phyloP scores from a whole-genome alignment of 2,329 filamentous ascomycete species.

The Neurospora sp. region DNA sequence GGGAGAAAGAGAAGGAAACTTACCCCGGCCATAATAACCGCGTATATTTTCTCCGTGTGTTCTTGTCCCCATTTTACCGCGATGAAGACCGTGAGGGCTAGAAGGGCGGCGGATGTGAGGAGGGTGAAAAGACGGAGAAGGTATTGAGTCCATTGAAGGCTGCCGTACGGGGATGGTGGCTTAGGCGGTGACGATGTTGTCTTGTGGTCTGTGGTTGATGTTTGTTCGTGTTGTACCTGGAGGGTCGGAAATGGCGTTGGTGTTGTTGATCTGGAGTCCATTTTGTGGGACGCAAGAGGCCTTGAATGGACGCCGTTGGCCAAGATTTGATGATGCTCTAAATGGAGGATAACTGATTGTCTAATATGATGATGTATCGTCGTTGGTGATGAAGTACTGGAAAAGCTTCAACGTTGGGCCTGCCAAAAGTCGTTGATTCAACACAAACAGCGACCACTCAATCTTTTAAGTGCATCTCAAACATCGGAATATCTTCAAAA shows the following conservation, averaged over 20 bases:
- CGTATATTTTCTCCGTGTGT: constrained; percentile 1
- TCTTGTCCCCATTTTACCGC: neutral
- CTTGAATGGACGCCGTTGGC: neutral
- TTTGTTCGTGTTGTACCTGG: neutral
- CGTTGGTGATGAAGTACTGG: neutral
- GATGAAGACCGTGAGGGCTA: neutral
- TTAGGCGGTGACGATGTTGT: neutral
- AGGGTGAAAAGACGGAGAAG: neutral
- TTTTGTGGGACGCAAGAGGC: neutral
- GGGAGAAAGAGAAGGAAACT: neutral
- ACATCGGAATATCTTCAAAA: neutral
- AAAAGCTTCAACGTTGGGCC: neutral
- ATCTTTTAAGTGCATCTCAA: neutral
- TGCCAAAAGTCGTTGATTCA: neutral
- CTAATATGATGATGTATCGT: neutral
- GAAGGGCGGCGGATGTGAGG: neutral
- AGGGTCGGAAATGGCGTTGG: neutral
- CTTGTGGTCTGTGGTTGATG: neutral
- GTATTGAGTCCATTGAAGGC: neutral
- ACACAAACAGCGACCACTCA: neutral
- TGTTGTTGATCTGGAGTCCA: neutral
- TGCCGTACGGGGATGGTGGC: neutral
- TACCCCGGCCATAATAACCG: neutral
- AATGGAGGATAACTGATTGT: neutral
- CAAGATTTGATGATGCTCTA: neutral